phyloP scores from a whole-genome alignment of 1,139 yeast genomes.

The Yamadazyma buinensis region DNA sequence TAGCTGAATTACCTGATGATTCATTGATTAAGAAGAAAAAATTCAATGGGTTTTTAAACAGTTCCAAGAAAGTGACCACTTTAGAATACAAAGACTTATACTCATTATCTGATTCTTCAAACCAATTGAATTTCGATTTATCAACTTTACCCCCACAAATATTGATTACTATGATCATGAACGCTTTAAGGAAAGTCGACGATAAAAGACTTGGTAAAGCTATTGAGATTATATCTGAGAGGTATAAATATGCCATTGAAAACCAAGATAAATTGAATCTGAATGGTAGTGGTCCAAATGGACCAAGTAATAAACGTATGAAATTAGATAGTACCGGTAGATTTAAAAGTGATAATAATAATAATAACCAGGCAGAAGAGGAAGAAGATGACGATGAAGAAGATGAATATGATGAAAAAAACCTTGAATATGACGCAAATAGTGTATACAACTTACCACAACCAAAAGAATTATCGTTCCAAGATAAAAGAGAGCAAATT shows the following conservation, averaged over 20 bases:
- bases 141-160: constrained; percentile 63
- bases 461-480: constrained; percentile 46
- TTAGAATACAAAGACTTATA: constrained; percentile 44
- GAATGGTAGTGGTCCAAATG: constrained; percentile 1
- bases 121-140: constrained; percentile 66
- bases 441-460: constrained; percentile 55
- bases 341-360: not conserved
- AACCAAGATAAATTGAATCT: constrained; percentile 7
- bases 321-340: not conserved
- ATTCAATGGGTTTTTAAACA: constrained; percentile 34
- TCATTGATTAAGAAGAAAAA: constrained; percentile 32
- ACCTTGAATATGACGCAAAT: constrained; percentile 34
- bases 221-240: constrained; percentile 59
- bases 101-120: constrained; percentile 58
- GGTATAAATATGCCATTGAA: constrained; percentile 41
- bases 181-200: constrained; percentile 56
- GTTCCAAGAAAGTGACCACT: constrained; percentile 26
- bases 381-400: constrained; percentile 25
- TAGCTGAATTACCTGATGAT: constrained; percentile 25
- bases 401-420: constrained; percentile 34
- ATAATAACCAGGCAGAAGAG: constrained; percentile 2
- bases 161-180: constrained; percentile 61
- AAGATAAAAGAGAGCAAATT: constrained; percentile 52
- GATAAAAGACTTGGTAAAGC: constrained; percentile 59
- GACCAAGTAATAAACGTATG: constrained; percentile 9